Conservation (phyloP, 2,329 filamentous ascomycete species). For the Aspergillus sp. region DNA sequence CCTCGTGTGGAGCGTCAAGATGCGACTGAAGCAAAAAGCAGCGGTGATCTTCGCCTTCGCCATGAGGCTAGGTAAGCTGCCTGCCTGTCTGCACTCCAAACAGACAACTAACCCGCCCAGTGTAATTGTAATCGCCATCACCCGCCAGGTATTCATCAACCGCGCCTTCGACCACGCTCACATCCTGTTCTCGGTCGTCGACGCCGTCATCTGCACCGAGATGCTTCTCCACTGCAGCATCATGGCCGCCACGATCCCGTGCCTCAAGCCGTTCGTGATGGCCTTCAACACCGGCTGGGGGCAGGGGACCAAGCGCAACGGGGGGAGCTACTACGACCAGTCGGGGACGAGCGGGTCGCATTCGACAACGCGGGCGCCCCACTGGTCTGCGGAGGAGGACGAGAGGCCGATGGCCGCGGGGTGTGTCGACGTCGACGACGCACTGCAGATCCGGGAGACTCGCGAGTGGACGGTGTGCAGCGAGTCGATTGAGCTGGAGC, state of each 20-base stretch:
- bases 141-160: constrained; percentile 26
- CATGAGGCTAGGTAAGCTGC: background rate
- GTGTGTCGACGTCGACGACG: too few relatives aligned
- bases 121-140: constrained; percentile 21
- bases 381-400: background rate
- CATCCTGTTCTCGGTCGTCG: constrained; percentile 16
- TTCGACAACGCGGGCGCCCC: background rate
- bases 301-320: constrained; percentile 5
- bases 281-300: constrained; percentile 33
- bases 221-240: constrained; percentile 33
- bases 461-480: background rate
- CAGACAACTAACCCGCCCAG: background rate
- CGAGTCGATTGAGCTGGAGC: background rate
- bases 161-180: constrained; percentile 17
- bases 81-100: too few relatives aligned
- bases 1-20: constrained; percentile 16
- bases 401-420: background rate
- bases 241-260: constrained; percentile 33
- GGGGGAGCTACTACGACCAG: constrained; percentile 1
- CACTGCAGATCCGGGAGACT: background rate
- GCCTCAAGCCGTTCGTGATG: constrained; percentile 33
- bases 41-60: constrained; percentile 11
- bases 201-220: constrained; percentile 27
- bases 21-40: constrained; percentile 9
- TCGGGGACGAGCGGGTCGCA: background rate